Evolutionary conservation across 2,329 filamentous ascomycete genomes (phyloP).

Genomic region (Didymella arachidicola): DNA sequence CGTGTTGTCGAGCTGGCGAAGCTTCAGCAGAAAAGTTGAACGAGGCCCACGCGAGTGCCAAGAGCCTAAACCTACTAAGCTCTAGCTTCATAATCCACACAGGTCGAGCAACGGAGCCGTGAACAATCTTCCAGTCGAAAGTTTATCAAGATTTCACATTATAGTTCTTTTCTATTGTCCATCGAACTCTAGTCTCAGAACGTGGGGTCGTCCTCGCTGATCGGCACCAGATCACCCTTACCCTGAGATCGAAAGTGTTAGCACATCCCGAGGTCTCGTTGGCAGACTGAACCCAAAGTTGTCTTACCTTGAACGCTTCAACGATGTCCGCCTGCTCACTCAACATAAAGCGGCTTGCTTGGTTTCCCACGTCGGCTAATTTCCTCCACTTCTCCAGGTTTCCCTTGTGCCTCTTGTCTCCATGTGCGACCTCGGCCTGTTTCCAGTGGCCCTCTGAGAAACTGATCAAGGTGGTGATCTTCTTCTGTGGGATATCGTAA

Average conservation of each 20-base stretch:
- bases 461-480: conserved; percentile 61
- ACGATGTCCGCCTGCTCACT: conserved; percentile 63
- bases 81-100: background rate
- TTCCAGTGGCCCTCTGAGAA: conserved; percentile 67
- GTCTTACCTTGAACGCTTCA: conserved; percentile 56
- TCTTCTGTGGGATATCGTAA: conserved; percentile 61
- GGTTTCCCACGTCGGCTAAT: conserved; percentile 59
- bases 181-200: conserved; percentile 15
- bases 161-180: background rate
- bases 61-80: background rate
- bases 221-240: conserved; percentile 57
- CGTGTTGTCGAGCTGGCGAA: conserved; percentile 10
- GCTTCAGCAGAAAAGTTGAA: conserved; percentile 16
- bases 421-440: conserved; percentile 58
- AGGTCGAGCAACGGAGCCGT: background rate
- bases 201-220: conserved; percentile 42
- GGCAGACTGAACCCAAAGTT: background rate
- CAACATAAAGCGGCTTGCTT: conserved; percentile 61
- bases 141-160: background rate
- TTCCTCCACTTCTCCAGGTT: conserved; percentile 62
- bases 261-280: background rate
- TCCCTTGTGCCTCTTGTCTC: conserved; percentile 62
- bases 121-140: background rate
- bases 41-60: conserved; percentile 5
- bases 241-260: conserved; percentile 30